Conservation (phyloP, 108 stramenopile genomes). For the Skeletonema costatum region DNA sequence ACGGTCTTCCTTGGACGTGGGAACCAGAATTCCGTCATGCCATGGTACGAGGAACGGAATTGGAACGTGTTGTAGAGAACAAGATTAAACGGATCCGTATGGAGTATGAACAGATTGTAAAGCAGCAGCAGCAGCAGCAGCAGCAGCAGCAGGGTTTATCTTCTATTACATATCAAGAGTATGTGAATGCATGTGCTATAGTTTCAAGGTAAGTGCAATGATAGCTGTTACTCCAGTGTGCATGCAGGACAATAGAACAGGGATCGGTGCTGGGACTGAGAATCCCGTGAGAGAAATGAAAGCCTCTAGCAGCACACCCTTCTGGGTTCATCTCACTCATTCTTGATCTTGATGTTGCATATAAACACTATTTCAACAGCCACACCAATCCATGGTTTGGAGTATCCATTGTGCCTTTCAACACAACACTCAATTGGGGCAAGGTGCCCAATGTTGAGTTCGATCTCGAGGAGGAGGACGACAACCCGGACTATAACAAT, state of each 20-base stretch:
- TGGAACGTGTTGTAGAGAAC: constrained; percentile 19
- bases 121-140: not conserved
- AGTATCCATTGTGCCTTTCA: constrained; percentile 24
- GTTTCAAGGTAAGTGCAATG: constrained; percentile 5
- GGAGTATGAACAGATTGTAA: constrained; percentile 12
- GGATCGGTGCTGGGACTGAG: not conserved
- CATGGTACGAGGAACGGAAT: constrained; percentile 16
- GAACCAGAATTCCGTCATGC: not conserved
- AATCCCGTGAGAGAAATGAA: not conserved
- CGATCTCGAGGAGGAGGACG: constrained; percentile 9
- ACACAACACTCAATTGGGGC: constrained; percentile 27
- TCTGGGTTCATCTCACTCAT: not conserved
- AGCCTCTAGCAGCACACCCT: not conserved
- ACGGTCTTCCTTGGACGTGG: constrained; percentile 26
- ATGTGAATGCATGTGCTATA: constrained; percentile 19
- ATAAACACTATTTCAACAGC: not conserved
- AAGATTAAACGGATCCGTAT: constrained; percentile 11
- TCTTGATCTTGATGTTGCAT: not conserved
- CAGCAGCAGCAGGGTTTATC: not conserved
- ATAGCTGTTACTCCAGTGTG: too few relatives aligned
- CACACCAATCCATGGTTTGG: constrained; percentile 40
- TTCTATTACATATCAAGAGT: constrained; percentile 22
- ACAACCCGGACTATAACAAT: not conserved
- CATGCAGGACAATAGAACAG: too few relatives aligned
- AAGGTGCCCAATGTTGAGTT: constrained; percentile 23